Base-by-base conservation (phyloP, 257 asterid genomes). In the Gentiana straminea region DNA sequence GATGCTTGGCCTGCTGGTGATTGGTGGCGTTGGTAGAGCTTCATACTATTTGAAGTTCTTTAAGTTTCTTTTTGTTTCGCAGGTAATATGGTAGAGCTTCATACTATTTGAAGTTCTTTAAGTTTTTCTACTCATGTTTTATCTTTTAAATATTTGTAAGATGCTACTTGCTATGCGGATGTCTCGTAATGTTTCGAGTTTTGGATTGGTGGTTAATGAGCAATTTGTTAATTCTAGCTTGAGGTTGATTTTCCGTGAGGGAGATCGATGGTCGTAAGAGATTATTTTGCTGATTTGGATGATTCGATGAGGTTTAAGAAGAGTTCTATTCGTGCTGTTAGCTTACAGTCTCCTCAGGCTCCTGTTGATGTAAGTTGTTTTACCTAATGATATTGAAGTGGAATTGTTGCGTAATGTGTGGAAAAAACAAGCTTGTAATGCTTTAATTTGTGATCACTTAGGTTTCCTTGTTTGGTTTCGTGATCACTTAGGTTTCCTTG, bases 191-290 rank as follows among this genome's bases (percentile, higher is more conserved):
- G 75, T 71, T 45, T 56, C 80, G 33, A 78, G 69, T 59, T 78
- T 78, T 56, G 85, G 96, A 33, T 76, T 79, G 50, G 68, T 62
- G 61, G 77, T 79, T 59, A 15, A 15, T 15, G 84, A 79, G 49
- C 78, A 79, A 68, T 78, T 77, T 55, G 8, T 79, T 45, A 83
- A 83, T 74, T 78, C 94, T 11, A 81, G 89, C 75, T 75, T 86
- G 73, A 83, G 90, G 66, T 59, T 84, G 77, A 81, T 90, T 60
- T 86, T 91, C 73, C 77, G 82, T 53, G 97, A n/a, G 84, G 76
- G 96, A 90, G 84, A 70, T 86, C 61, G 96, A 84, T 11, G 97
- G 97, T 35, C 77, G 86, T 33, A 71, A 88, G 61, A 86, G 84
- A 84, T 55, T 86, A 86, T 68, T 82, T 77, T 33, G 89, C 96